Conservation (phyloP, 176 grass and related monocot genomes). For the Musa beccarii region DNA sequence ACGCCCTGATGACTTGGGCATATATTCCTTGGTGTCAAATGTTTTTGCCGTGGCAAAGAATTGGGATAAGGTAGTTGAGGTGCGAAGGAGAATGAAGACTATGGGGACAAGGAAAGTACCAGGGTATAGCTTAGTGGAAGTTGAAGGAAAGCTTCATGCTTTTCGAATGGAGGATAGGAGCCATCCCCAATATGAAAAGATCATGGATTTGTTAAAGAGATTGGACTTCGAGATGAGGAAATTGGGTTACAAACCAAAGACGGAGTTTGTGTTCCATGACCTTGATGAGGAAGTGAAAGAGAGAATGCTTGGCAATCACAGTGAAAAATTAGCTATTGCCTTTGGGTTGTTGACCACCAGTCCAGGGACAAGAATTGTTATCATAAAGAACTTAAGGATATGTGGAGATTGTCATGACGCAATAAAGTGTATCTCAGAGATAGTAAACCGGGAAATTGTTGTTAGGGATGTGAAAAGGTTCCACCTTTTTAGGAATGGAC, state of each 20-base stretch:
- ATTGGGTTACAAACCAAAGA: slow-evolving; percentile 44
- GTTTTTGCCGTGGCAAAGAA: slow-evolving; percentile 41
- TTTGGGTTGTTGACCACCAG: slow-evolving; percentile 45
- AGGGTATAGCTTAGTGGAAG: slow-evolving; percentile 41
- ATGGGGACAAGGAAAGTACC: slow-evolving; percentile 41
- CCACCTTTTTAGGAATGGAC: slow-evolving; percentile 50
- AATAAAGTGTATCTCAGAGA: slow-evolving; percentile 41
- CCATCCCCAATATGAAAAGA: slow-evolving; percentile 44
- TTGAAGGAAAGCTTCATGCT: slow-evolving; percentile 10
- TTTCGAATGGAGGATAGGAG: slow-evolving; percentile 60
- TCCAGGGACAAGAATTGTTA: slow-evolving; percentile 41
- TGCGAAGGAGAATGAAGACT: slow-evolving; percentile 47
- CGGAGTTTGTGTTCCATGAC: slow-evolving; percentile 57
- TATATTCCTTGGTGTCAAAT: slow-evolving; percentile 50
- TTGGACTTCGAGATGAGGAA: slow-evolving; percentile 43
- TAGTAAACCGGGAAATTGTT: slow-evolving; percentile 30
- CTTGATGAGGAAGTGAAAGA: slow-evolving; percentile 53
- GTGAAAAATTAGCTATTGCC: slow-evolving; percentile 52
- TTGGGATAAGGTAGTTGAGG: slow-evolving; percentile 47
- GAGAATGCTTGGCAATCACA: slow-evolving; percentile 42
- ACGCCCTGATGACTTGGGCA: slow-evolving; percentile 32
- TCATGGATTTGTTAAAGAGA: slow-evolving; percentile 23
- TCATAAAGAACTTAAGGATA: slow-evolving; percentile 62
- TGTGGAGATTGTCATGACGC: slow-evolving; percentile 44
- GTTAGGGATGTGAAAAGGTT: slow-evolving; percentile 47